phyloP scores from a whole-genome alignment of 2,329 filamentous ascomycete species.

The Neonectria hederae region DNA sequence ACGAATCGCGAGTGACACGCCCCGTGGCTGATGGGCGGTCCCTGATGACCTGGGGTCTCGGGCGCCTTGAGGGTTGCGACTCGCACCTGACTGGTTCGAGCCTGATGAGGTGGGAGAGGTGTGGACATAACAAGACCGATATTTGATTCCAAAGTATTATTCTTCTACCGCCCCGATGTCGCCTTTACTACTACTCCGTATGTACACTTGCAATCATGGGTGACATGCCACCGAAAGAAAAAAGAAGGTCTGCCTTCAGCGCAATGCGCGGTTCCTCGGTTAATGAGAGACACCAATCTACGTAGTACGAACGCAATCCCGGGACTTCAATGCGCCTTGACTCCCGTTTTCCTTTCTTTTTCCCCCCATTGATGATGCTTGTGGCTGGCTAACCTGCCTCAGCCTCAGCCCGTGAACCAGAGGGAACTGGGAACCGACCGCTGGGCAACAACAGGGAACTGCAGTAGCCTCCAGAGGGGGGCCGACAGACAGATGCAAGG shows the following conservation, averaged over 20 bases:
- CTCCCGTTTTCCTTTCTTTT: slow-evolving; percentile 1
- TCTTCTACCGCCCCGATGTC: slow-evolving; percentile 8
- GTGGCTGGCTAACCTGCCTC: slow-evolving; percentile 15
- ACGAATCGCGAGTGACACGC: slow-evolving; percentile 14
- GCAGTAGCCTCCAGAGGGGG: slow-evolving; percentile 13
- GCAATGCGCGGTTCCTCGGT: slow-evolving; percentile 15
- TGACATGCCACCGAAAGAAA: slow-evolving; percentile 18
- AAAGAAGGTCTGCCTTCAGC: slow-evolving; percentile 3
- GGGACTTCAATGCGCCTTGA: slow-evolving; percentile 8
- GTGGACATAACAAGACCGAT: not conserved
- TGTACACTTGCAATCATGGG: slow-evolving; percentile 10
- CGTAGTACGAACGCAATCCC: not conserved
- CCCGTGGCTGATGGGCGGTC: slow-evolving; percentile 18
- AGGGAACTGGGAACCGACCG: slow-evolving; percentile 6
- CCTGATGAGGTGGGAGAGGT: slow-evolving; percentile 7
- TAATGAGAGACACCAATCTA: not conserved
- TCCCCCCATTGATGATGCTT: slow-evolving; percentile 6
- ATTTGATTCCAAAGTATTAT: slow-evolving; percentile 13
- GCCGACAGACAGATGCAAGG: too few relatives aligned
- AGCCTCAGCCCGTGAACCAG: slow-evolving; percentile 12
- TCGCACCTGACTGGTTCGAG: slow-evolving; percentile 14
- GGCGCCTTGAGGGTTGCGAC: slow-evolving; percentile 3
- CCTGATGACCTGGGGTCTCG: slow-evolving; percentile 18
- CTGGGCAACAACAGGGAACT: slow-evolving; percentile 14
- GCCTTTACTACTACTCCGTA: too few relatives aligned